Evolutionary conservation across 1,284 basidiomycete genomes (phyloP), one percentile per base, ranked within the genome.

Genomic region (Papiliotrema terrestris): DNA sequence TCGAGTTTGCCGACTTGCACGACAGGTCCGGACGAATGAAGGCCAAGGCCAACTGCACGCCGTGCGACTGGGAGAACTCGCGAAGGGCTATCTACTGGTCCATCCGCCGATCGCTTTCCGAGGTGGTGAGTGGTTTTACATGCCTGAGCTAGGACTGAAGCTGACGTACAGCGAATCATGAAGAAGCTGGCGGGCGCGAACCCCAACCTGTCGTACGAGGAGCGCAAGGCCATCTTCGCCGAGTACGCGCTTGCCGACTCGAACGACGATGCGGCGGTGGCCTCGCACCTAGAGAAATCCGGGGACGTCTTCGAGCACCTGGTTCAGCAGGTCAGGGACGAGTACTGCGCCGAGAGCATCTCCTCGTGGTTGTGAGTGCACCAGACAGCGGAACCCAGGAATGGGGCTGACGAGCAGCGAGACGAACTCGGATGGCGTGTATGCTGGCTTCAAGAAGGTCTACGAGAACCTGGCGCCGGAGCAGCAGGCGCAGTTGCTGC

Each of bases 1-100:
- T 96, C 60, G 82, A 96, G 49, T 98, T 97, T 71, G 95, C 94
- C 47, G 96, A 99, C 78, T 86, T 97, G 61, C 96, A 60, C 67
- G 95, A 94, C 78, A 89, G 92, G 54, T 84, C 87, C 44, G 94
- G 93, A 57, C 90, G 95, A 58, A 98, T 98, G 95, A 90, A 96
- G 78, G 94, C 94, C 26, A 98, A 98, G 79, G 94, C 92, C 19
- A 96, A 88, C 71, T 93, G 88, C 44, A 88, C 83, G 69, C 82
- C 84, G 32, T 84, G 83, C 56, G 84, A 86, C 55, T 96, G 94
- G 93, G 87, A 88, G 74, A 84, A 91, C 60, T 86, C 93, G 46
- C 87, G 95, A 60, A 83, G 91, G 60, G 85, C 88, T 75, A 98
- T 99, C 84, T 98, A 97, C 82, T 95, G 91, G 92, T 86, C 91